Percentiles rank a stretch among this genome's conserved stretches.
These are phyloP conservation scores for Mycena epipterygia DNA, from an alignment of 768 basidiomycete species.

Conservation along the genomic window DNA sequence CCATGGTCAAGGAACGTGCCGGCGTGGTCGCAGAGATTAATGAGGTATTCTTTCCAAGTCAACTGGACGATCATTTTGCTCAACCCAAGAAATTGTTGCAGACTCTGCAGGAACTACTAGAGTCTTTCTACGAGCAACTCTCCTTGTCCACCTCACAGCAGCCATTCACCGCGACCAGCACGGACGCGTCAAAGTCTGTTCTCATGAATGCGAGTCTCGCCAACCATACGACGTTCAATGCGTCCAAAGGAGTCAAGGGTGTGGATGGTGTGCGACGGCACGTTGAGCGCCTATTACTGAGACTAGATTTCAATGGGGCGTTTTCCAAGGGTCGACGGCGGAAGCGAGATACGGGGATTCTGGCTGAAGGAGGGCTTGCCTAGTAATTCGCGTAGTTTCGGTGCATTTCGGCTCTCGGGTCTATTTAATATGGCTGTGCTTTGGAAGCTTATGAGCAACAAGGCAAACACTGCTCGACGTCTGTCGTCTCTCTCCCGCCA, in stretches of 20 bases:
- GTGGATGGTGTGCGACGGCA: slow-evolving; percentile 79
- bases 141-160: slow-evolving; percentile 84
- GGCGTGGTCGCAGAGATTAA: slow-evolving; percentile 81
- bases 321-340: slow-evolving; percentile 66
- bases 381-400: slow-evolving; percentile 17
- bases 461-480: slow-evolving; percentile 62
- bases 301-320: slow-evolving; percentile 88
- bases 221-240: slow-evolving; percentile 66
- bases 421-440: slow-evolving; percentile 5
- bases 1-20: slow-evolving; percentile 80
- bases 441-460: slow-evolving; percentile 1
- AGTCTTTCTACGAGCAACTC: slow-evolving; percentile 86
- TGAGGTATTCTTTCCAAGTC: slow-evolving; percentile 63
- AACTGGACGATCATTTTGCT: background rate
- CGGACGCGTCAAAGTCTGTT: slow-evolving; percentile 81
- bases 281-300: slow-evolving; percentile 84
- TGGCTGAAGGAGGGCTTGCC: slow-evolving; percentile 57
- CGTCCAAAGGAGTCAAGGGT: slow-evolving; percentile 64
- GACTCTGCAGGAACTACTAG: slow-evolving; percentile 76
- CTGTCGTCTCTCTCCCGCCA: slow-evolving; percentile 57
- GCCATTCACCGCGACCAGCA: slow-evolving; percentile 65
- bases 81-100: slow-evolving; percentile 44
- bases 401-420: background rate
- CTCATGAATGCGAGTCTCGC: slow-evolving; percentile 70
- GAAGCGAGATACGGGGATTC: slow-evolving; percentile 53